Percentiles rank a stretch among this genome's conserved stretches.
Conservation (phyloP, 176 grass and related monocot genomes). For the Guadua angustifolia region DNA sequence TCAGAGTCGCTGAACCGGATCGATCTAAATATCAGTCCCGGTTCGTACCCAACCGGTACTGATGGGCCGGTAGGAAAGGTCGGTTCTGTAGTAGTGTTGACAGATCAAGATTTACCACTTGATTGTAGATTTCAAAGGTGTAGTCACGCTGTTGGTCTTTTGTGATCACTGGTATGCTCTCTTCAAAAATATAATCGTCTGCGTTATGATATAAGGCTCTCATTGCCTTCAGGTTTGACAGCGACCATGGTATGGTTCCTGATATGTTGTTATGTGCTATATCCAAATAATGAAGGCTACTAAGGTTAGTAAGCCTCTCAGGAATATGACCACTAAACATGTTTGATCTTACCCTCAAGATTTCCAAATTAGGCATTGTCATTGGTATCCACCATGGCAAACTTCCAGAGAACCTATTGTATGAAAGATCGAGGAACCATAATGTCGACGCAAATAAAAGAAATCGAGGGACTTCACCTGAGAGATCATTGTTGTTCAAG, state of each 20-base stretch:
- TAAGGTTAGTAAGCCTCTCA: too few relatives aligned
- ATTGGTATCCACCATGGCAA: constrained; percentile 43
- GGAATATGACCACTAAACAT: too few relatives aligned
- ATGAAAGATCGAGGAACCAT: constrained; percentile 29
- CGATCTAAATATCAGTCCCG: too few relatives aligned
- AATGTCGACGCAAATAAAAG: background rate
- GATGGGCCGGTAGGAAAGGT: too few relatives aligned
- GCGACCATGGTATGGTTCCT: too few relatives aligned
- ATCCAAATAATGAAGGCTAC: too few relatives aligned
- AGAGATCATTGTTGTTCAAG: too few relatives aligned
- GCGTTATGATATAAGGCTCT: background rate
- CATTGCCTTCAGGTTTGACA: constrained; percentile 39
- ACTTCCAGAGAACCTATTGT: constrained; percentile 33
- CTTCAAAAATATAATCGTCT: too few relatives aligned
- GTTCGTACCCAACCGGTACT: too few relatives aligned
- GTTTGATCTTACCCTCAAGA: constrained; percentile 38
- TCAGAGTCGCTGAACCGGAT: too few relatives aligned
- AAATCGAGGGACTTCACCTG: background rate
- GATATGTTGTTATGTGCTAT: too few relatives aligned
- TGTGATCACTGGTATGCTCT: background rate
- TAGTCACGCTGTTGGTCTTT: constrained; percentile 6
- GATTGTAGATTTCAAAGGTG: background rate
- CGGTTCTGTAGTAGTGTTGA: too few relatives aligned
- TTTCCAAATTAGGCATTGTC: background rate
- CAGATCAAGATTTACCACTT: background rate